Evolutionary conservation across 1,139 yeast species (phyloP).

Genomic region (Lodderomyces elongisporus): DNA sequence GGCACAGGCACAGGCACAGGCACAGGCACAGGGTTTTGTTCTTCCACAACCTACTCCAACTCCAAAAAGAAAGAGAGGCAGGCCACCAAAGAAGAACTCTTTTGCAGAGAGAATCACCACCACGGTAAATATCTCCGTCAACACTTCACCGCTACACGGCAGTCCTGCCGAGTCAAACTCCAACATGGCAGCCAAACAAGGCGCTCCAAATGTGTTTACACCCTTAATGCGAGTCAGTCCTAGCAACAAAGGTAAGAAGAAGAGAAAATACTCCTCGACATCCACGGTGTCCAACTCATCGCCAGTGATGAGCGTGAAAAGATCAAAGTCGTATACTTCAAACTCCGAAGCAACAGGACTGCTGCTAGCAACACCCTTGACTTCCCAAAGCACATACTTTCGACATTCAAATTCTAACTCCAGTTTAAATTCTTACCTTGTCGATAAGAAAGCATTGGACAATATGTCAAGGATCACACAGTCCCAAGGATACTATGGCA

Average conservation of each 20-base stretch:
- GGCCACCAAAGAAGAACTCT: conserved; percentile 46
- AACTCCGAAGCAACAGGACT: conserved; percentile 8
- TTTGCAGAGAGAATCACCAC: conserved; percentile 37
- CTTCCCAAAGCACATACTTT: conserved; percentile 15
- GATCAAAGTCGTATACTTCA: conserved; percentile 7
- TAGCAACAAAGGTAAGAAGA: conserved; percentile 14
- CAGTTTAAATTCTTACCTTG: conserved; percentile 16
- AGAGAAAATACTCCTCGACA: conserved; percentile 12
- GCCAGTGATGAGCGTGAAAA: conserved; percentile 9
- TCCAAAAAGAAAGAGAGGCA: conserved; percentile 39
- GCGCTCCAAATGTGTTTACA: conserved; percentile 44
- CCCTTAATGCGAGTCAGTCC: conserved; percentile 47
- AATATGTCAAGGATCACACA: conserved; percentile 22
- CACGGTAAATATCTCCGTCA: conserved; percentile 40
- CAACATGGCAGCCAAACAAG: conserved; percentile 36
- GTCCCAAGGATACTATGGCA: conserved; percentile 11
- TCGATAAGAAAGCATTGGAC: conserved; percentile 34
- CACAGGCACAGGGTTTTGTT: neutral
- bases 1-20: conserved; percentile 1
- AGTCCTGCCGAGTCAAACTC: conserved; percentile 36
- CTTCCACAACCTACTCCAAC: conserved; percentile 7
- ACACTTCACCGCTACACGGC: conserved; percentile 29
- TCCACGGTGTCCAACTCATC: conserved; percentile 7
- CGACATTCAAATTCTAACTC: conserved; percentile 9
- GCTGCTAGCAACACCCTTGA: conserved; percentile 22